Base-by-base conservation (phyloP, 2,329 filamentous ascomycete genomes). In the Fusarium sp. region DNA sequence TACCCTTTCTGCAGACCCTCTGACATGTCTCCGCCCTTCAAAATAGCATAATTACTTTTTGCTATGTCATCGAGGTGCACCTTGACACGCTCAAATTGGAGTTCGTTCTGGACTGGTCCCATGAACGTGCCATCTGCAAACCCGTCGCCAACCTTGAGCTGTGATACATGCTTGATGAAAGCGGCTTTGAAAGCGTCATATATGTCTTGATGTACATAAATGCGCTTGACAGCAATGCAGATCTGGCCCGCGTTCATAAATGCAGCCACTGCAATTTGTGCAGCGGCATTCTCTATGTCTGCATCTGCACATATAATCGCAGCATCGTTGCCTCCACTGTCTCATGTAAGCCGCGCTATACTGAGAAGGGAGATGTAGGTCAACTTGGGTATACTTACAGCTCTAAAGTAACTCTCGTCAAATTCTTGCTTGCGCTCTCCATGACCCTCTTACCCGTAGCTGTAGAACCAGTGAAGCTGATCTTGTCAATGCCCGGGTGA, bases 381-480 rank as follows among this genome's bases (percentile, higher is more conserved):
- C 10, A 24, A 17, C 3, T 26, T n/a, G n/a, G 51, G 24, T 13
- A 28, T 35, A 35, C 58, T 42, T 42, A 61, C 74, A 91, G 83
- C 79, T 91, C 90, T 13, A 91, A 84, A 3, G 87, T 90, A 30
- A 90, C 84, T 48, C 89, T 84, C 83, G 91, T 92, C 59, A 92
- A 80, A 0, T 87, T 89, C 77, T 84, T 39, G 85, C 82, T 64
- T 84, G 85, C 30, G 83, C 85, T 68, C n/a, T 84, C 85, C 84
- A 90, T 87, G 69, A 92, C 87, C 79, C 86, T 88, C 82, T 90
- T 91, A 13, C 90, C 90, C 0, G 88, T 91, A 0, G 84, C 83
- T n/a, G 84, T 88, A 12, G 88, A 90, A 5, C 90, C 90, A 0
- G 90, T 92, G 81, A 92, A 92, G 72, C 84, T 86, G 80, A 92